Evolutionary conservation across 345 rosid genomes (phyloP), one percentile per base, ranked within the genome.

Genomic region (rapeseed (Brassica napus)): DNA sequence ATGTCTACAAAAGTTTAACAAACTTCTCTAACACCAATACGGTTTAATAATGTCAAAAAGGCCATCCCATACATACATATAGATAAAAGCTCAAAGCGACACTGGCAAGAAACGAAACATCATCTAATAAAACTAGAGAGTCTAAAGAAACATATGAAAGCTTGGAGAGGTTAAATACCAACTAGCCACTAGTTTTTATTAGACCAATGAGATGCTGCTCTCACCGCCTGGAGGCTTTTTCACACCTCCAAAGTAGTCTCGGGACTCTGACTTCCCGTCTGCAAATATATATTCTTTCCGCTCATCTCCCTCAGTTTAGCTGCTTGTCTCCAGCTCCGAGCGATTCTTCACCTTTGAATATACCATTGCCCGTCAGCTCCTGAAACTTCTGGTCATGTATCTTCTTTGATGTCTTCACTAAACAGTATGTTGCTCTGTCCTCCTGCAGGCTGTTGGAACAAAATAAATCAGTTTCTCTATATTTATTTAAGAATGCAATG

Each of bases 141-240:
- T 70, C 70, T 34, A 78, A 64, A 63, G 47, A 24, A 71, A 71
- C 24, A 16, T 52, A 32, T 57, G 54, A 34, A 58, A 39, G 71
- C 49, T 63, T 74, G 21, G 21, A 18, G 21, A 64, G 69, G 3
- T 16, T 64, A 26, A 30, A 16, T 44, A 59, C 67, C 35, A 26
- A 31, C 1, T 5, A 18, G 18, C 14, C 28, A 4, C 8, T 6
- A 60, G 71, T 72, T 16, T 57, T 32, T 74, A 32, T 32, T 73
- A 79, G 49, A 79, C 82, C 59, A 79, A 14, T 7, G 82, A 73
- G 69, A 92, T 91, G 92, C 90, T 92, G 86, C 97, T 92, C 83
- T 92, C 96, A 4, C 97, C 97, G 1, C 97, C 97, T 0, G 97
- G 96, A 59, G 97, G 96, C 86, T 91, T 88, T 74, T 92, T 91